A percentile compares a stretch with the other conserved stretches of the same genome.
phyloP scores from a whole-genome alignment of 2,329 filamentous ascomycete species.

The Knoxdaviesia proteae region DNA sequence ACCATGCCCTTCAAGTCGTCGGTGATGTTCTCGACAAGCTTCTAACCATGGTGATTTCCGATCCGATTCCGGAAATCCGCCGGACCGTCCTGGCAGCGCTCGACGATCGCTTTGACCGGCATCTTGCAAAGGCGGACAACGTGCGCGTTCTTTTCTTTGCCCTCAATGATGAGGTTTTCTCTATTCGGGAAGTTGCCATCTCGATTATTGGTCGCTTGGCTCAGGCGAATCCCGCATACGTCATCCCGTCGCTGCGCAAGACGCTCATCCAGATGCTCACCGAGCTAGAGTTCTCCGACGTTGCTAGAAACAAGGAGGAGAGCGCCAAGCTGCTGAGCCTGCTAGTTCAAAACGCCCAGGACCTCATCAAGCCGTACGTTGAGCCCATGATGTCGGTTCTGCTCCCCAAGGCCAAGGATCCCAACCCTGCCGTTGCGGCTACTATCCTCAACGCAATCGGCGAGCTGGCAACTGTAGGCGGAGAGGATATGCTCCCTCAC shows the following conservation, averaged over 20 bases:
- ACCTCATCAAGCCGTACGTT: constrained; percentile 87
- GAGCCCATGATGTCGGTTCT: constrained; percentile 89
- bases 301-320: constrained; percentile 85
- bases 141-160: constrained; percentile 90
- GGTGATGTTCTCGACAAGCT: constrained; percentile 96
- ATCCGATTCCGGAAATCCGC: constrained; percentile 74
- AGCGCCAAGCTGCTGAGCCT: constrained; percentile 84
- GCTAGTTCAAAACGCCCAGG: constrained; percentile 79
- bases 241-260: constrained; percentile 88
- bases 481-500: constrained; percentile 82
- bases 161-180: constrained; percentile 83
- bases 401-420: constrained; percentile 76
- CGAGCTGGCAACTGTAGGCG: constrained; percentile 81
- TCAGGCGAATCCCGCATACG: constrained; percentile 82
- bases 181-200: constrained; percentile 84
- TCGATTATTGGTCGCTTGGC: constrained; percentile 89
- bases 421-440: constrained; percentile 71
- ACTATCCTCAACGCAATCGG: constrained; percentile 92
- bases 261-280: constrained; percentile 90
- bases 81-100: constrained; percentile 74
- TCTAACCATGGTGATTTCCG: constrained; percentile 81
- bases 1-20: constrained; percentile 90
- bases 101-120: constrained; percentile 83
- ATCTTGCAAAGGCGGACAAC: constrained; percentile 94
- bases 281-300: constrained; percentile 89